phyloP scores from a whole-genome alignment of 345 rosid genomes.

The Carallia brachiata region DNA sequence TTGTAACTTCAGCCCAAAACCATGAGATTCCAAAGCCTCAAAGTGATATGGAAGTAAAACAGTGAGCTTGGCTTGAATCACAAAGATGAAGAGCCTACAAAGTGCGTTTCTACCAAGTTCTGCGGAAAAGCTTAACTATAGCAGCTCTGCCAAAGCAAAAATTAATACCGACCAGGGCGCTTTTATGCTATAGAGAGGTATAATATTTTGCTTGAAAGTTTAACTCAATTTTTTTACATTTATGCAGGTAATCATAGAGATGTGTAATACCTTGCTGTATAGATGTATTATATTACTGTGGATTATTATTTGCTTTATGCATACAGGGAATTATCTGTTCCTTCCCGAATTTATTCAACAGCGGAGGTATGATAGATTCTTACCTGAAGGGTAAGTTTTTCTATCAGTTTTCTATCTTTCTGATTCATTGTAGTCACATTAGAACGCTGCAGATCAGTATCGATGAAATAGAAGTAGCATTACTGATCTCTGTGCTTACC shows the following conservation, averaged over 20 bases:
- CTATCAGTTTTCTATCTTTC: background rate
- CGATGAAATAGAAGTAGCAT: no score
- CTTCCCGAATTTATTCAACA: constrained; percentile 41
- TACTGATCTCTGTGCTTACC: no score
- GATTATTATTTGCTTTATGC: no score
- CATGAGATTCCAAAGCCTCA: constrained; percentile 54
- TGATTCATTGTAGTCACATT: no score
- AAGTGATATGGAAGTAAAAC: constrained; percentile 78
- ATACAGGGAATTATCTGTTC: constrained; percentile 19
- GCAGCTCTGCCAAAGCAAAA: constrained; percentile 45
- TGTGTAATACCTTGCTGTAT: no score
- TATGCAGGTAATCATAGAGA: constrained; percentile 33
- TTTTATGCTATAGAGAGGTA: constrained; percentile 43
- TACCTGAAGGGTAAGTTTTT: constrained; percentile 48
- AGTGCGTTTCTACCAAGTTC: constrained; percentile 44
- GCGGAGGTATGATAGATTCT: constrained; percentile 37
- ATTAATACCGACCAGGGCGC: constrained; percentile 22
- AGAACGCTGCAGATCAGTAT: no score
- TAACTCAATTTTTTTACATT: background rate
- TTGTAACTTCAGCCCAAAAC: constrained; percentile 47
- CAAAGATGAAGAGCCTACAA: constrained; percentile 62
- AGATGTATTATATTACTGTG: no score
- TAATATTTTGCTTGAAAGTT: background rate
- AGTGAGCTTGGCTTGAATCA: constrained; percentile 82
- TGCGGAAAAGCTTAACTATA: constrained; percentile 39